A percentile compares a stretch with the other conserved stretches of the same genome.
phyloP scores from a whole-genome alignment of 2,329 filamentous ascomycete species.

The Biscogniauxia marginata region DNA sequence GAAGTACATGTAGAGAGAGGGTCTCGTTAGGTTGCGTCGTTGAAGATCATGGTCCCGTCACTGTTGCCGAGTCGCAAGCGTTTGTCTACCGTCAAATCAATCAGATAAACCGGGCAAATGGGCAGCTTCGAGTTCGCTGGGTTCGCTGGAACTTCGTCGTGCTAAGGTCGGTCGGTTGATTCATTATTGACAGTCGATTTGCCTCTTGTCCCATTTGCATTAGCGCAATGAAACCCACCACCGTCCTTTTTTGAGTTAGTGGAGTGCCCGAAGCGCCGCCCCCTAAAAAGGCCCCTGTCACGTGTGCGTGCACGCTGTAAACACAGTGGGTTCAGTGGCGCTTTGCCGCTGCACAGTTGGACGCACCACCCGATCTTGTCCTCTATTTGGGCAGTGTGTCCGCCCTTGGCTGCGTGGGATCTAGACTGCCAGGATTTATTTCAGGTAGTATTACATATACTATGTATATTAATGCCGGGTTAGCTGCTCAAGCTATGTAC shows the following conservation, averaged over 20 bases:
- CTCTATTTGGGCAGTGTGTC: neutral
- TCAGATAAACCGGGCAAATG: neutral
- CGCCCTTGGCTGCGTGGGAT: neutral
- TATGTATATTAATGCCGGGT: neutral
- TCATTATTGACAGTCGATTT: neutral
- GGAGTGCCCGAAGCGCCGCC: constrained; percentile 1
- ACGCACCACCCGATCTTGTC: neutral
- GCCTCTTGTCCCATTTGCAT: constrained; percentile 3
- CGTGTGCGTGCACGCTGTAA: neutral
- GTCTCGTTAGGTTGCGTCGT: neutral
- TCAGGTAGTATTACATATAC: neutral
- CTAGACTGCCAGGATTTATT: neutral
- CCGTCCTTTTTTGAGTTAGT: constrained; percentile 8
- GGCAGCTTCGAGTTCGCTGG: too few relatives aligned
- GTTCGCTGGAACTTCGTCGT: neutral
- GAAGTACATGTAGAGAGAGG: neutral
- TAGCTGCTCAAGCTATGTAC: too few relatives aligned
- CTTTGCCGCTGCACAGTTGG: neutral
- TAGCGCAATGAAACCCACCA: constrained; percentile 12
- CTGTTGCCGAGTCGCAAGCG: neutral
- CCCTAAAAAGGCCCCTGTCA: constrained; percentile 3
- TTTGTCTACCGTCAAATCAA: too few relatives aligned
- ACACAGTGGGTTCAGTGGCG: too few relatives aligned
- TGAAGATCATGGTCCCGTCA: constrained; percentile 1
- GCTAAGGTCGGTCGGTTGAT: neutral